Evolutionary conservation across 2,329 filamentous ascomycete genomes (phyloP), one percentile per base, ranked within the genome.

Genomic region (Chaetomiaceae sp.): DNA sequence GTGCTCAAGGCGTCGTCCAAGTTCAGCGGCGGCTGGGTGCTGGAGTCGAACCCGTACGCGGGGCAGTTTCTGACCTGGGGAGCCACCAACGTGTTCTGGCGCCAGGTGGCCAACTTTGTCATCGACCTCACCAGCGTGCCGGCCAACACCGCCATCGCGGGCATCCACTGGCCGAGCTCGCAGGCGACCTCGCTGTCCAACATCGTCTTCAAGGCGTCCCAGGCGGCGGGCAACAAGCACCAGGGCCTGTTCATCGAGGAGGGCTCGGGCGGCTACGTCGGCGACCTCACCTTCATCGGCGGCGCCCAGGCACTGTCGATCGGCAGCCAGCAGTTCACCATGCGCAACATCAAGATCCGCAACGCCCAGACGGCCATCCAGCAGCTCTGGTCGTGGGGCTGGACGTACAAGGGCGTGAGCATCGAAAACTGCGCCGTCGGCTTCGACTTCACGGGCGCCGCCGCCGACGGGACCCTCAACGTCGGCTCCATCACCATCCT

Each of bases 351-450:
- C 58, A 82, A 76, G 19, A 86, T 89, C 68, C 79, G 78, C 59
- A 73, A 77, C 54, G 79, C 81, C 58, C 71, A 82, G 59, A 85
- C 82, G 10, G 86, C 82, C 41, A 81, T 89, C 51, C 78, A 77
- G 64, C 83, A 87, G 72, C 78, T 85, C 55, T 89, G 86, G 86
- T 80, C 86, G 65, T 89, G 86, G 86, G 78, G 81, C 1, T 89
- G 84, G 82, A 84, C 81, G 5, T 86, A 87, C 71, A 85, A 86
- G 67, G 81, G 78, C 19, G 64, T 87, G 17, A 71, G 68, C 21
- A 79, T 88, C 66, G 76, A 80, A 61, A 74, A 85, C 62, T 86
- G 83, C 62, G 70, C 70, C 9, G 72, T 86, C 27, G 86, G 84
- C 12, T 72, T 89, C 51, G 82, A 87, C 63, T 84, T 89, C 75